Evolutionary conservation across 805 yeast genomes (phyloP), one percentile per base, ranked within the genome.

Genomic region (Kuraishia hungarica): DNA sequence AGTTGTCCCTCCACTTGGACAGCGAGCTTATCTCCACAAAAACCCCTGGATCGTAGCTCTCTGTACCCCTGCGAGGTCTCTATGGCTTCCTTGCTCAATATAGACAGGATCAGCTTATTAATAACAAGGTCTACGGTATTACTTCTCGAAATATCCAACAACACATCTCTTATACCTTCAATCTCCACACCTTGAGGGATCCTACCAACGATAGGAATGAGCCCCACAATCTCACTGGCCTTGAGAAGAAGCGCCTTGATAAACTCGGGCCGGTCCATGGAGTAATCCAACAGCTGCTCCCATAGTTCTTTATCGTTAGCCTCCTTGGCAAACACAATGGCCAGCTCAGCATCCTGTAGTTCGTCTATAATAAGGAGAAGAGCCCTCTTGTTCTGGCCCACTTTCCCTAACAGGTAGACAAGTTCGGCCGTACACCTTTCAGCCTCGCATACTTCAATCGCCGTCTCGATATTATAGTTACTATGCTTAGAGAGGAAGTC

Each of bases 341-440:
- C 98, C 59, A 80, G 76, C 48, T 79, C 78, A 0, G 97, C 93
- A 65, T 93, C 94, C 54, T 85, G 77, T 53, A 92, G 70, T 61
- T 88, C 79, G 59, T 88, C 86, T 47, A 91, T 83, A 17, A 94
- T 90, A 49, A 94, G 72, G 56, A 75, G 78, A 61, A 93, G 70
- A 0, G 98, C 98, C 58, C 82, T 79, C 58, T 78, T 78, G 55
- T 84, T 82, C 60, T 88, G 87, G 1, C 99, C 98, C 24, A 88
- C 84, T 61, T 83, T 82, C 3, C 96, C 96, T 58, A 89, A 76
- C 29, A 94, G 69, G 63, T 82, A 91, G 0, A 94, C 96, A 48
- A 91, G 73, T 63, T 93, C 98, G 48, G 85, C 82, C 48, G 76
- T 77, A 48, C 79, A 76, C 1, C 76, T 75, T 22, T 76, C 71